Conservation (phyloP, 202 grass and related monocot species). For the Digitaria exilis region DNA sequence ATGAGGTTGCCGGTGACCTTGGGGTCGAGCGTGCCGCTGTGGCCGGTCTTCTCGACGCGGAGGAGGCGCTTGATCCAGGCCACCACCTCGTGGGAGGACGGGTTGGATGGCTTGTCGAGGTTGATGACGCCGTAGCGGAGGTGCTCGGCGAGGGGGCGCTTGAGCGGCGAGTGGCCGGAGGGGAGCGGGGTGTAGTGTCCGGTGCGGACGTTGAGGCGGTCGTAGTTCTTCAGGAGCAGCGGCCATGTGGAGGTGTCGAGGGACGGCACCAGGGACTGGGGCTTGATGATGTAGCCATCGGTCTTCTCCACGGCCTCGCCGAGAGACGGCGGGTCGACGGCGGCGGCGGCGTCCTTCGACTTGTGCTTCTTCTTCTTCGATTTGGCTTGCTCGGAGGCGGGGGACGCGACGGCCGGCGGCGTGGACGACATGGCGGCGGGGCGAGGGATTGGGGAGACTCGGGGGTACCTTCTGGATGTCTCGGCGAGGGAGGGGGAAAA, state of each 20-base stretch:
- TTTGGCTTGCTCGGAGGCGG: constrained; percentile 27
- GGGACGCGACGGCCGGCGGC: constrained; percentile 33
- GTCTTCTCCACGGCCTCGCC: constrained; percentile 41
- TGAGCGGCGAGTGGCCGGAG: constrained; percentile 71
- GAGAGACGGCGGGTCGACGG: neutral
- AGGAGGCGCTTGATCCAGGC: constrained; percentile 85
- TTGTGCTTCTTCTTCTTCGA: constrained; percentile 71
- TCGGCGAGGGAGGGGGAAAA: neutral
- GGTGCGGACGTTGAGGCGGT: constrained; percentile 75
- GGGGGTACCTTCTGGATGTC: constrained; percentile 21
- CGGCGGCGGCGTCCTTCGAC: constrained; percentile 37
- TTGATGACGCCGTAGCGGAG: constrained; percentile 85
- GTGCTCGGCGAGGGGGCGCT: constrained; percentile 74
- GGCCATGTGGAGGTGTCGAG: constrained; percentile 72
- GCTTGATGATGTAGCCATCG: constrained; percentile 79
- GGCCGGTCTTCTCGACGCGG: constrained; percentile 73
- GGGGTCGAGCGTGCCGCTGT: constrained; percentile 88
- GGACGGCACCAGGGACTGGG: constrained; percentile 54
- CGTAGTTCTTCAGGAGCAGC: constrained; percentile 83
- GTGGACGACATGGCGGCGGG: constrained; percentile 58
- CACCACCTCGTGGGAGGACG: constrained; percentile 89
- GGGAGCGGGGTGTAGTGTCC: constrained; percentile 87
- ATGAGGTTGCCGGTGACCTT: constrained; percentile 96
- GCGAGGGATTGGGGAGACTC: neutral
- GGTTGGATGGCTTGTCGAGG: constrained; percentile 92